A percentile compares a stretch with the other conserved stretches of the same genome.
phyloP scores from a whole-genome alignment of 148 eudicot genomes.

The Amaranthus hypochondriacus region DNA sequence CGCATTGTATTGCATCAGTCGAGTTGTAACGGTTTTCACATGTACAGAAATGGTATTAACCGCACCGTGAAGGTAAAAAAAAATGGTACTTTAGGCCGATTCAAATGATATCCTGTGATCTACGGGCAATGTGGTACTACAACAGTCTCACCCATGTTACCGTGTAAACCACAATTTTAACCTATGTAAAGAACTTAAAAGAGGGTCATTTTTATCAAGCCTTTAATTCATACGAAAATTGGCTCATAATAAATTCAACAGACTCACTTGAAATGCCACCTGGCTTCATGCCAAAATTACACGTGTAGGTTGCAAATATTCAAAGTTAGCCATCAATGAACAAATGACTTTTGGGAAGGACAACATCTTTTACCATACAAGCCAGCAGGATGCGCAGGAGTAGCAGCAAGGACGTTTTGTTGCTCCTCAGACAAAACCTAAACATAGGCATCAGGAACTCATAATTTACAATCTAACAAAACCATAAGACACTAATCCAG shows the following conservation, averaged over 20 bases:
- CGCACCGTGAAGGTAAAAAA: too few species aligned
- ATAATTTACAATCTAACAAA: neutral
- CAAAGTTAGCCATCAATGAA: neutral
- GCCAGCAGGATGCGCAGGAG: slow-evolving; percentile 93
- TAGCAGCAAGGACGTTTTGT: slow-evolving; percentile 72
- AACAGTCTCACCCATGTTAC: too few species aligned
- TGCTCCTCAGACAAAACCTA: slow-evolving; percentile 80
- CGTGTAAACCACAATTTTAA: too few species aligned
- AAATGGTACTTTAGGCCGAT: too few species aligned
- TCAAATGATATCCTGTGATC: too few species aligned
- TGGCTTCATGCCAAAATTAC: neutral
- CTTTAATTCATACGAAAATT: neutral
- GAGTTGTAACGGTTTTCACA: too few species aligned
- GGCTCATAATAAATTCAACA: neutral
- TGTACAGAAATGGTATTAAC: too few species aligned
- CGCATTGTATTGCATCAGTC: too few species aligned
- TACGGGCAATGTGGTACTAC: too few species aligned
- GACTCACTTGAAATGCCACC: neutral
- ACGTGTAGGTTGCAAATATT: neutral
- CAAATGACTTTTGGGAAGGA: slow-evolving; percentile 1
- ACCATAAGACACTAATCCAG: neutral
- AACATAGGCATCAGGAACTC: slow-evolving; percentile 5
- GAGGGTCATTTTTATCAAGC: neutral
- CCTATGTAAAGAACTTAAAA: neutral
- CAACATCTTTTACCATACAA: slow-evolving; percentile 54